Percentiles rank a stretch among this genome's conserved stretches.
phyloP scores from a whole-genome alignment of 78 protist species.

The Dictyostelium purpureum region DNA sequence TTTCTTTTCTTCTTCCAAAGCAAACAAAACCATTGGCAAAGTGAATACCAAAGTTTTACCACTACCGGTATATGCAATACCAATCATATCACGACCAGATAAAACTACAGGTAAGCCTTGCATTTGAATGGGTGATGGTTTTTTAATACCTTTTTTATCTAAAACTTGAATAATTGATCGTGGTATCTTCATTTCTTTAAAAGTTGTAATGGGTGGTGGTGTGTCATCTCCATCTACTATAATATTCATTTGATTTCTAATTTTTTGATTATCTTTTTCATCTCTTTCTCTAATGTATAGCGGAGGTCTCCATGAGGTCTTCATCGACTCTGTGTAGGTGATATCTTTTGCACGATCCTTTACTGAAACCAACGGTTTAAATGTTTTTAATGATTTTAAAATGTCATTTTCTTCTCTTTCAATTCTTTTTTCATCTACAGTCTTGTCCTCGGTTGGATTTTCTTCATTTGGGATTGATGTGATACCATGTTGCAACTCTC shows the following conservation, averaged over 20 bases:
- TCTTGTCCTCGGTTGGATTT: neutral
- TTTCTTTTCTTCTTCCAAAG: slow-evolving; percentile 90
- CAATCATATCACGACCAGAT: slow-evolving; percentile 97
- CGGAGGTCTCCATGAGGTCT: slow-evolving; percentile 73
- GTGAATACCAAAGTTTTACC: slow-evolving; percentile 98
- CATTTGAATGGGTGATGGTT: slow-evolving; percentile 98
- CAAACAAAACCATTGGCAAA: slow-evolving; percentile 92
- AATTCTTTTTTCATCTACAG: neutral
- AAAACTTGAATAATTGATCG: slow-evolving; percentile 79
- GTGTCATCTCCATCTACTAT: slow-evolving; percentile 89
- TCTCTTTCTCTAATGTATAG: slow-evolving; percentile 14
- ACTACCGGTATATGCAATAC: slow-evolving; percentile 98
- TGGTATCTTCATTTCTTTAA: slow-evolving; percentile 94
- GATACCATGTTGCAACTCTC: slow-evolving; percentile 1
- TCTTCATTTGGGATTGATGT: neutral
- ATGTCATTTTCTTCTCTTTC: slow-evolving; percentile 60
- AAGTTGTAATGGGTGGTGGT: slow-evolving; percentile 90
- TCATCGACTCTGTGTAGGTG: slow-evolving; percentile 26
- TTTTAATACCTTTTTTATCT: slow-evolving; percentile 81
- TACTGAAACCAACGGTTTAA: slow-evolving; percentile 67
- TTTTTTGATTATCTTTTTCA: slow-evolving; percentile 17
- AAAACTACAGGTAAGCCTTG: slow-evolving; percentile 90
- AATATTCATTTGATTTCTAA: slow-evolving; percentile 88
- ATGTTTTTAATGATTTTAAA: slow-evolving; percentile 15
- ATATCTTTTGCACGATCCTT: slow-evolving; percentile 78